Conservation (phyloP, 176 grass and related monocot genomes). For the Aegilops speltoides region DNA sequence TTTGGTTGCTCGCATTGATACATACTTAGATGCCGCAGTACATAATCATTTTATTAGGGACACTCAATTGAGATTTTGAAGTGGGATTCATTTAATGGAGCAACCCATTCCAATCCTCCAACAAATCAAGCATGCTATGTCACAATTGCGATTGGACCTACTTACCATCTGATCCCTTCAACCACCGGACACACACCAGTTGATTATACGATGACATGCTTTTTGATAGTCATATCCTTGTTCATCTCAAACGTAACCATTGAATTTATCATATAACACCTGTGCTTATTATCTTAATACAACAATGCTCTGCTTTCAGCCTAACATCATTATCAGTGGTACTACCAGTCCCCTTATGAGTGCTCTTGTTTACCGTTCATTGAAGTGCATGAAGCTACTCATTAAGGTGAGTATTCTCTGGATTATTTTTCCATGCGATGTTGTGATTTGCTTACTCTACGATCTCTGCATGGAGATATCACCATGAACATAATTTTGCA, state of each 20-base stretch:
- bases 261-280: neutral
- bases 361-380: slow-evolving; percentile 22
- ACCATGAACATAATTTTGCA: slow-evolving; percentile 1
- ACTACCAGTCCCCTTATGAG: neutral
- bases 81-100: neutral
- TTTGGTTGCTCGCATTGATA: neutral
- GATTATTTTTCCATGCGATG: neutral
- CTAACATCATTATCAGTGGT: neutral
- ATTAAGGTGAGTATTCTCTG: slow-evolving; percentile 33
- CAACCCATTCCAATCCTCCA: neutral
- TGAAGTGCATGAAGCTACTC: slow-evolving; percentile 51
- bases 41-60: neutral
- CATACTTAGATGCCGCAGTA: neutral
- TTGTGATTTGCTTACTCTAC: slow-evolving; percentile 3
- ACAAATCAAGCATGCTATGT: neutral
- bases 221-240: neutral
- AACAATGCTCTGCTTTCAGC: slow-evolving; percentile 33
- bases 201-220: neutral
- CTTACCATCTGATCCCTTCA: neutral
- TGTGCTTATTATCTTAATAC: neutral
- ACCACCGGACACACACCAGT: neutral
- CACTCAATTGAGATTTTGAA: neutral
- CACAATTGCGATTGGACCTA: neutral
- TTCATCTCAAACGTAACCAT: neutral
- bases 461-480: neutral